phyloP scores from a whole-genome alignment of 2,329 filamentous ascomycete genomes.

The Fusarium sp. region DNA sequence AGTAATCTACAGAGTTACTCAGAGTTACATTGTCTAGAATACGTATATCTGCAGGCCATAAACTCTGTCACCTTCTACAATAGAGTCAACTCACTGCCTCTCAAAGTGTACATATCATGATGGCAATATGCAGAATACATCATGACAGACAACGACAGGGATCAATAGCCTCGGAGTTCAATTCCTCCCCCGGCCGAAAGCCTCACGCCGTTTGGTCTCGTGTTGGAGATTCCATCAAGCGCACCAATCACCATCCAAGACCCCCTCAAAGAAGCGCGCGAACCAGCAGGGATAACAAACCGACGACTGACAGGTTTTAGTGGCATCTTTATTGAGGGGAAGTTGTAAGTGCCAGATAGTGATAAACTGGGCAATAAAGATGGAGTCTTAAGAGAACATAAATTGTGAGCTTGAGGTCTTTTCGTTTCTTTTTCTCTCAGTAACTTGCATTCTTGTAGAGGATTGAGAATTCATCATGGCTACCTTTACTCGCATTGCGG shows the following conservation, averaged over 20 bases:
- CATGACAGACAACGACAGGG: neutral
- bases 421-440: neutral
- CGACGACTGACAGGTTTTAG: slow-evolving; percentile 6
- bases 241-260: neutral
- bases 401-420: neutral
- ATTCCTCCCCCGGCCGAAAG: slow-evolving; percentile 9
- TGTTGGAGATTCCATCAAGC: slow-evolving; percentile 15
- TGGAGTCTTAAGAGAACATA: slow-evolving; percentile 4
- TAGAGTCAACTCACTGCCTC: neutral
- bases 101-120: neutral
- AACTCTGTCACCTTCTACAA: neutral
- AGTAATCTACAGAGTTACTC: neutral
- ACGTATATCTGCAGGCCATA: neutral
- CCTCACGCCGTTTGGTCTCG: slow-evolving; percentile 28
- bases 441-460: neutral
- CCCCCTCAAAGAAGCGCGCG: slow-evolving; percentile 1
- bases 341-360: slow-evolving; percentile 1
- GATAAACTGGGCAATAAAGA: neutral
- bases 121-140: neutral
- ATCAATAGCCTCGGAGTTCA: slow-evolving; percentile 5
- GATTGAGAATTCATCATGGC: slow-evolving; percentile 64
- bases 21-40: neutral
- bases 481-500: slow-evolving; percentile 75
- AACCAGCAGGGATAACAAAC: slow-evolving; percentile 5
- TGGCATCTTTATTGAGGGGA: slow-evolving; percentile 1